A percentile compares a stretch with the other conserved stretches of the same genome.
Conservation (phyloP, 495 filamentous ascomycete genomes). For the Xylaria longipes region DNA sequence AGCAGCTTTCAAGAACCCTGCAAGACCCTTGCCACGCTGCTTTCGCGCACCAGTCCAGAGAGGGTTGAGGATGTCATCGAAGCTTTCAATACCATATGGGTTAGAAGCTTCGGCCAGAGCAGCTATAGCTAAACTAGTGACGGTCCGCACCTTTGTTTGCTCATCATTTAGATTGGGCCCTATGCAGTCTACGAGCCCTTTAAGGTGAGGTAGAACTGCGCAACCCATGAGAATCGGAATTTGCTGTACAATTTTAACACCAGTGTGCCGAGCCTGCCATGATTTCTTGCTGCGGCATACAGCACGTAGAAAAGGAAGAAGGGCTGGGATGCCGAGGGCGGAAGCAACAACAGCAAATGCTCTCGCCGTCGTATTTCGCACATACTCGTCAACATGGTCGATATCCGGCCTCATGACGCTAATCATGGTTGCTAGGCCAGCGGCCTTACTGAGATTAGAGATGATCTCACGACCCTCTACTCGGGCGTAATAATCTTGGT, state of each 20-base stretch:
- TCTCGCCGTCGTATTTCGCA: slow-evolving; percentile 97
- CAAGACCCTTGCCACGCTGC: slow-evolving; percentile 94
- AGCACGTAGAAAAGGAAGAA: slow-evolving; percentile 92
- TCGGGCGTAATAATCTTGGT: slow-evolving; percentile 98
- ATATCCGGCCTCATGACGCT: slow-evolving; percentile 99
- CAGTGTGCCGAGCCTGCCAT: slow-evolving; percentile 98
- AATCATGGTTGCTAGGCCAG: slow-evolving; percentile 98
- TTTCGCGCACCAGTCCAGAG: slow-evolving; percentile 96
- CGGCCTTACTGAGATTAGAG: slow-evolving; percentile 94
- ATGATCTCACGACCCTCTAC: slow-evolving; percentile 99
- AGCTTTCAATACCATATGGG: slow-evolving; percentile 98
- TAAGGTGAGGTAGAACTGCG: slow-evolving; percentile 93
- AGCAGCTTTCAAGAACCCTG: slow-evolving; percentile 95
- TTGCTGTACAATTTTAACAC: slow-evolving; percentile 98
- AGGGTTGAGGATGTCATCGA: slow-evolving; percentile 96
- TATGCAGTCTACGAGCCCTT: slow-evolving; percentile 96
- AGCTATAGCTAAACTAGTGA: slow-evolving; percentile 93
- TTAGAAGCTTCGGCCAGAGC: slow-evolving; percentile 96
- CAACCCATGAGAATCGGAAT: slow-evolving; percentile 99
- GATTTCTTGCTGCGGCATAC: slow-evolving; percentile 98
- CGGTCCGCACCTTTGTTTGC: slow-evolving; percentile 95
- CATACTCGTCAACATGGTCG: slow-evolving; percentile 97
- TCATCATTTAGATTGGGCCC: slow-evolving; percentile 95
- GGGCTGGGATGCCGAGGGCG: slow-evolving; percentile 92
- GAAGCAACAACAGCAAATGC: slow-evolving; percentile 98